These are phyloP conservation scores for Salix purpurea DNA, from an alignment of 345 rosid genomes.

Conservation along the genomic window DNA sequence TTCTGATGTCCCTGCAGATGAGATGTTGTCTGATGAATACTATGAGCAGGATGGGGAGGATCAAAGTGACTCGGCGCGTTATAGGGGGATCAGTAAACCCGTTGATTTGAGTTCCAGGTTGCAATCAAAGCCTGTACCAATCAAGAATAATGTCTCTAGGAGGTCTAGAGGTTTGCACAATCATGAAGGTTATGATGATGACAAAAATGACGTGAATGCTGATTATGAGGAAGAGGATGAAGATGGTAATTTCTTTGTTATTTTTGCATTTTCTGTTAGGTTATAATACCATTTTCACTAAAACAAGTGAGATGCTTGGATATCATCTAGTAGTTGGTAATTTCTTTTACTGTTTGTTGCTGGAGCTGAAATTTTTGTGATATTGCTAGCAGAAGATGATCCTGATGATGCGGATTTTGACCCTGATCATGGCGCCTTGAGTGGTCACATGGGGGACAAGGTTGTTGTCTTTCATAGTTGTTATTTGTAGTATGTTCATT, in stretches of 20 bases:
- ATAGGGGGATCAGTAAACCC: conserved; percentile 51
- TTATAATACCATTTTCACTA: not conserved
- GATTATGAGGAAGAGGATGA: conserved; percentile 79
- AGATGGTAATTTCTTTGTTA: conserved; percentile 57
- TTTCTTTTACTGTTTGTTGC: not conserved
- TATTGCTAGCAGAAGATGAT: conserved; percentile 79
- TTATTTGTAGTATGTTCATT: not conserved
- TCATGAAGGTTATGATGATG: conserved; percentile 31
- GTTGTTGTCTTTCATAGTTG: conserved; percentile 30
- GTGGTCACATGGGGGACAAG: conserved; percentile 47
- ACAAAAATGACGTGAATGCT: conserved; percentile 51
- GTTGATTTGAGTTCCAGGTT: conserved; percentile 49
- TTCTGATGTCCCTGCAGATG: conserved; percentile 90
- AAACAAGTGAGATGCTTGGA: not conserved
- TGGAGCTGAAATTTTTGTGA: conserved; percentile 20
- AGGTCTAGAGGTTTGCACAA: conserved; percentile 45
- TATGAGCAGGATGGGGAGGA: conserved; percentile 99
- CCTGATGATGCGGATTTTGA: conserved; percentile 97
- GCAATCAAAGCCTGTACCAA: conserved; percentile 40
- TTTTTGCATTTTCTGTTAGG: conserved; percentile 12
- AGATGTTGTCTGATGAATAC: conserved; percentile 99
- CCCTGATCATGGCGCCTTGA: conserved; percentile 55
- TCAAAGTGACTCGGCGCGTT: conserved; percentile 68
- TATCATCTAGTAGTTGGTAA: not conserved
- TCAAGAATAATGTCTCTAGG: conserved; percentile 42